Percentiles rank a stretch among this genome's conserved stretches.
Evolutionary conservation across 768 basidiomycete species (phyloP).

Genomic region (Agaricus sinodeliciosus): DNA sequence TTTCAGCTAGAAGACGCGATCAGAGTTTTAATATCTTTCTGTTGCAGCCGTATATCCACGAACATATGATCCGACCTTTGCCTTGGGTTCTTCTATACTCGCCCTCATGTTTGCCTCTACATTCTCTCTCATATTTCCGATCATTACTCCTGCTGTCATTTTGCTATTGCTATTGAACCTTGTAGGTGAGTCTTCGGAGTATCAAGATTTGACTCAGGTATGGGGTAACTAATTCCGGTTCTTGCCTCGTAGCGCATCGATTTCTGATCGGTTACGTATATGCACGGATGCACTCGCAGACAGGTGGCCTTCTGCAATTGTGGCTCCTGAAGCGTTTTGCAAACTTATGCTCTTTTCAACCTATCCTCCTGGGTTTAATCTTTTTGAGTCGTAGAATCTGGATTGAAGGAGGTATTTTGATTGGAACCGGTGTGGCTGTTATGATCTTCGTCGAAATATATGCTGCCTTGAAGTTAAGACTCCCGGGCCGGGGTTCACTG

Average conservation of each 20-base stretch:
- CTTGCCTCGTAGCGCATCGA: slow-evolving; percentile 54
- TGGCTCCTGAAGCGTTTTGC: slow-evolving; percentile 73
- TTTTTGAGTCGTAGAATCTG: slow-evolving; percentile 61
- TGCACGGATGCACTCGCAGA: slow-evolving; percentile 64
- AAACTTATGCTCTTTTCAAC: slow-evolving; percentile 66
- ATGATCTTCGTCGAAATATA: slow-evolving; percentile 59
- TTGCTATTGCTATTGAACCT: slow-evolving; percentile 59
- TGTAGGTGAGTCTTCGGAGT: slow-evolving; percentile 40
- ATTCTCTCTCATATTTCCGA: slow-evolving; percentile 70
- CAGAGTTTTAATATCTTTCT: slow-evolving; percentile 2
- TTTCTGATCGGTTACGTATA: slow-evolving; percentile 77
- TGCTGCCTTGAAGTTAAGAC: slow-evolving; percentile 40
- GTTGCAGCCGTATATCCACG: slow-evolving; percentile 59
- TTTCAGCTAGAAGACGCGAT: background rate
- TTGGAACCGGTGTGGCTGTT: slow-evolving; percentile 47
- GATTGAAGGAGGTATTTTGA: slow-evolving; percentile 63
- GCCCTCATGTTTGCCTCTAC: slow-evolving; percentile 67
- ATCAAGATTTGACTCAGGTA: background rate
- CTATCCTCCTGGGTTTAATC: slow-evolving; percentile 68
- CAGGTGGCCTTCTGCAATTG: slow-evolving; percentile 67
- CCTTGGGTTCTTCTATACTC: slow-evolving; percentile 58
- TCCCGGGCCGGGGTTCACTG: slow-evolving; percentile 42
- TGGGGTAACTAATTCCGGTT: background rate
- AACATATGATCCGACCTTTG: slow-evolving; percentile 63
- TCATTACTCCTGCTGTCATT: slow-evolving; percentile 66